Evolutionary conservation across 176 grass and related monocot species (phyloP), one percentile per base, ranked within the genome.

Genomic region (Poa pratensis): DNA sequence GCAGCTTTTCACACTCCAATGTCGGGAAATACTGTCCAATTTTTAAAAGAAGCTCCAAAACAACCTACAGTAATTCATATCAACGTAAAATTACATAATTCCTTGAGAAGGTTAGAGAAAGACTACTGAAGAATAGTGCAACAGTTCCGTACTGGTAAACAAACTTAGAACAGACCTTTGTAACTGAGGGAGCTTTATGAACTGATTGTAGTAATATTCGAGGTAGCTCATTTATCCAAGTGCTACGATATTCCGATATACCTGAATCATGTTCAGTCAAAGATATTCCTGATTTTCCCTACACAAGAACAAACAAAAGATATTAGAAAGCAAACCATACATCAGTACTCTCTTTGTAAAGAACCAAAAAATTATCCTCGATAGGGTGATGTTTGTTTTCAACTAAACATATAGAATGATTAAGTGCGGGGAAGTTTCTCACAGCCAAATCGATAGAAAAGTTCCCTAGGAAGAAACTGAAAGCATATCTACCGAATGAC

Each of bases 41-140:
- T 86, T 57, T 90, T 67, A 90, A 81, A 76, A 98, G 86, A 80
- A 98, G 83, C 80, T 85, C 89, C 75, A 98, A 88, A 51, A 83
- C 89, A 88, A 89, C 96, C 96, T 98, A 67, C 13, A 39, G 51
- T 35, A 75, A 48, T 72, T 60, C 64, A 90, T n/a, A 63, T 18
- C 10, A 70, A 45, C 64, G 84, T 57, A 48, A 57, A 57, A 68
- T 18, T 39, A 75, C n/a, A 83, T 50, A 51, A 83, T n/a, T 72
- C 45, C 58, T 61, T 49, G 27, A 90, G 17, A 90, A 80, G 46
- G 68, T 37, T 68, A 68, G 83, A 34, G 26, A 46, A 46, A 77
- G 51, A 80, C 27, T 64, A 62, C 11, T 34, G 22, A 43, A 35
- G 23, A 84, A 68, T 20, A n/a, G 66, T 23, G 68, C 51, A 89